A percentile compares a stretch with the other conserved stretches of the same genome.
phyloP scores from a whole-genome alignment of 148 eudicot species.

The Tetragonia tetragonoides region DNA sequence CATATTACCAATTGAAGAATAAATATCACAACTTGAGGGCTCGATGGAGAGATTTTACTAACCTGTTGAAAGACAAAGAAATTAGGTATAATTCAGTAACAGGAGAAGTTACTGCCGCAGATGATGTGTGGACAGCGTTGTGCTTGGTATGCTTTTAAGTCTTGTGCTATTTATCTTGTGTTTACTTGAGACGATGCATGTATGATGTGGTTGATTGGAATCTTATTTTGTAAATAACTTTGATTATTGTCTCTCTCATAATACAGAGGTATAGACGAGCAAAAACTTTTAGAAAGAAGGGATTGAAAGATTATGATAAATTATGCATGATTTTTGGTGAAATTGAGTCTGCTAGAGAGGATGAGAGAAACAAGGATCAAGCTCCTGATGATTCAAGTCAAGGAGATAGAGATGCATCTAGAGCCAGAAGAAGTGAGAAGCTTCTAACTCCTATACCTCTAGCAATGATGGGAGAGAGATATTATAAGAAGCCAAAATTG shows the following conservation, averaged over 20 bases:
- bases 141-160: slow-evolving; percentile 21
- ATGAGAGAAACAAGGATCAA: slow-evolving; percentile 19
- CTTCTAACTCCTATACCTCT: not conserved
- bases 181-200: not conserved
- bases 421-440: slow-evolving; percentile 12
- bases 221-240: not conserved
- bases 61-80: slow-evolving; percentile 31
- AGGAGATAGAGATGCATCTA: slow-evolving; percentile 13
- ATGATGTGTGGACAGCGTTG: slow-evolving; percentile 32
- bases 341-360: not conserved
- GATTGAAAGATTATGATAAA: slow-evolving; percentile 37
- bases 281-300: slow-evolving; percentile 38
- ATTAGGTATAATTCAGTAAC: slow-evolving; percentile 26
- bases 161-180: not conserved
- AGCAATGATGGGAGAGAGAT: slow-evolving; percentile 7
- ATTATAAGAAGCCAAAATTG: slow-evolving; percentile 25
- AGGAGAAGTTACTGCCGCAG: slow-evolving; percentile 32
- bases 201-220: not conserved
- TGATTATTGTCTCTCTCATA: not conserved
- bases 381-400: slow-evolving; percentile 18
- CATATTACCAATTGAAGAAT: slow-evolving; percentile 33
- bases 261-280: slow-evolving; percentile 32
- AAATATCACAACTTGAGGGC: slow-evolving; percentile 35
- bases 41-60: slow-evolving; percentile 35
- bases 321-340: slow-evolving; percentile 28